A percentile compares a stretch with the other conserved stretches of the same genome.
Evolutionary conservation across 371 early-diverging fungal species (phyloP).

Genomic region (Rhizopus arrhizus): DNA sequence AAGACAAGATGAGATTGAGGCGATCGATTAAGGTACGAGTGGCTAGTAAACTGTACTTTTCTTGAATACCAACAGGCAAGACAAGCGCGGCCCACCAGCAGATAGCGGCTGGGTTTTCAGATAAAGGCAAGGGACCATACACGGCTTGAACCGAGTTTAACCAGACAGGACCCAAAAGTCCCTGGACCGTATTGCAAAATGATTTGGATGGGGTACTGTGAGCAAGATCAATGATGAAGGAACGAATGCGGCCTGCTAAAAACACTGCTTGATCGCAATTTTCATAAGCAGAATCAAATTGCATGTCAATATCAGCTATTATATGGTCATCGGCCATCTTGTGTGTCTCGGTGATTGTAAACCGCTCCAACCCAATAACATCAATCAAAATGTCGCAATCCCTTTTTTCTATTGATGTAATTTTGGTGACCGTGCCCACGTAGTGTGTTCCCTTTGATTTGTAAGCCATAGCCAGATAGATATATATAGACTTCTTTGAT

Average conservation of each 20-base stretch:
- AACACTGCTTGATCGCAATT: not conserved
- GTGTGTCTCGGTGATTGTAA: constrained; percentile 33
- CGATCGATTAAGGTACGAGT: constrained; percentile 42
- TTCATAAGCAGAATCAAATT: constrained; percentile 18
- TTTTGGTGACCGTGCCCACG: constrained; percentile 47
- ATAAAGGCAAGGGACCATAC: constrained; percentile 31
- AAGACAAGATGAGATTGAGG: constrained; percentile 41
- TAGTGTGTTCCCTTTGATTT: constrained; percentile 21
- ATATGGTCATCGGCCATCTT: constrained; percentile 30
- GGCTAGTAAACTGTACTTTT: constrained; percentile 49
- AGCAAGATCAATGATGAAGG: constrained; percentile 29
- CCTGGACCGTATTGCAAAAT: constrained; percentile 19
- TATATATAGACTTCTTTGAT: constrained; percentile 8
- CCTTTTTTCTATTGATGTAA: constrained; percentile 34
- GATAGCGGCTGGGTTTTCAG: constrained; percentile 48
- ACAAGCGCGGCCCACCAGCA: constrained; percentile 64
- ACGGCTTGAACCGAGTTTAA: constrained; percentile 30
- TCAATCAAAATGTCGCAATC: constrained; percentile 42
- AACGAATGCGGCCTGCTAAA: constrained; percentile 24
- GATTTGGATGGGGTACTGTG: constrained; percentile 20
- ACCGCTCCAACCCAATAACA: constrained; percentile 45
- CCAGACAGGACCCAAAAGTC: constrained; percentile 35
- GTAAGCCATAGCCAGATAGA: constrained; percentile 23
- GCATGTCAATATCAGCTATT: constrained; percentile 24
- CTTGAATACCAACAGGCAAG: constrained; percentile 50